Base-by-base conservation (phyloP, 2,329 filamentous ascomycete genomes). In the Cercospora zeina region DNA sequence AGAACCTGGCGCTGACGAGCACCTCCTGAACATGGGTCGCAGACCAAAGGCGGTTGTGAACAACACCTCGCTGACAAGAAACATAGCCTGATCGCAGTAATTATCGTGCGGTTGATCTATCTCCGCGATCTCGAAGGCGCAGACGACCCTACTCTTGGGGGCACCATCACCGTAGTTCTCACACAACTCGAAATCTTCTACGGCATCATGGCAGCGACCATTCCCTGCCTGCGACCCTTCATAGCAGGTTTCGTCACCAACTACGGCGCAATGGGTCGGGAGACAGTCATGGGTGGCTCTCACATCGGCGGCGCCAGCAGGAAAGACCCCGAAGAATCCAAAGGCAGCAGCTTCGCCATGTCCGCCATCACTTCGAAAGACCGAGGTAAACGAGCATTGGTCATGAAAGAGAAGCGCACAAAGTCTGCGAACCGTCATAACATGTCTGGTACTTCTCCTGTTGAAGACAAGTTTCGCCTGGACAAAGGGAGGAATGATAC, bases 171-270 rank as follows among this genome's bases (percentile, higher is more conserved):
- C 1, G 71, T 68, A 1, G 71, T 79, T 1, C 73, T 74, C 50
- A 76, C 75, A 0, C 78, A 81, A 62, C 70, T 78, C 45, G 75
- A 81, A 62, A 65, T 80, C 9, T 72, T 73, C 58, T 77, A 78
- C 57, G 75, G 74, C 42, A 72, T 81, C 10, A 71, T 80, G 4
- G 73, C 78, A 16, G 75, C 76, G 14, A 78, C 76, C 0, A 74
- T 77, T 8, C 78, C 79, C 0, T 79, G 77, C 55, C 72, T 81
- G 16, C 76, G 78, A 45, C 77, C 79, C 2, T 81, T 81, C 59
- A 57, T 68, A 11, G 62, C 51, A 24, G 62, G 60, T 14, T 65
- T 67, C 42, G 53, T 59, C 27, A 67, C 65, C 16, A 59, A 64
- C 59, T 62, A 62, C 19, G 65, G 67, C 37, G 65, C 66, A 13